Evolutionary conservation across 73 alveolate species (phyloP).

Genomic region (Paramecium biaurelia): DNA sequence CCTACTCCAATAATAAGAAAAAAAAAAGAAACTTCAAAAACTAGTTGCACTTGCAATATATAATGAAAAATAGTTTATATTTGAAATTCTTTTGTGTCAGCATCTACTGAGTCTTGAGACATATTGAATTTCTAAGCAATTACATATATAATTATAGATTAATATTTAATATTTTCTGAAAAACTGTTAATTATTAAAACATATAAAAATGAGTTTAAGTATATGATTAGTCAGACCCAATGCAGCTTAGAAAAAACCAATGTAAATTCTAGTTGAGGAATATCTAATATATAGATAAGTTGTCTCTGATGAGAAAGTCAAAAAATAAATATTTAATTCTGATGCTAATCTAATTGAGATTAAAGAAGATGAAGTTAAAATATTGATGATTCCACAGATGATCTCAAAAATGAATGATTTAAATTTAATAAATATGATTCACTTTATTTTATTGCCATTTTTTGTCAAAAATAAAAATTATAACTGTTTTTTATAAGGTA

Average conservation of each 20-base stretch:
- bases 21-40: neutral
- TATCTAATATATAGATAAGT: neutral
- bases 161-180: neutral
- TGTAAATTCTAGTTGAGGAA: slow-evolving; percentile 2
- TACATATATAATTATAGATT: neutral
- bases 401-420: neutral
- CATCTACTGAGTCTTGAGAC: neutral
- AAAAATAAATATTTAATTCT: neutral
- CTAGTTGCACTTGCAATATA: neutral
- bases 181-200: slow-evolving; percentile 1
- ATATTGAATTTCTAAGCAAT: neutral
- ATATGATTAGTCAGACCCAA: neutral
- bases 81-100: neutral
- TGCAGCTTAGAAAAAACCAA: slow-evolving; percentile 52
- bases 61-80: neutral
- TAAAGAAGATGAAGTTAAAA: slow-evolving; percentile 46
- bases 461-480: neutral
- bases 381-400: slow-evolving; percentile 49
- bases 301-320: slow-evolving; percentile 31
- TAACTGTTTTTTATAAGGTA: too few species aligned
- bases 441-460: neutral
- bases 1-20: neutral
- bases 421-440: neutral
- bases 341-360: neutral
- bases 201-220: neutral